Evolutionary conservation across 495 filamentous ascomycete species (phyloP).

Genomic region (Staphylotrichum tortipilum): DNA sequence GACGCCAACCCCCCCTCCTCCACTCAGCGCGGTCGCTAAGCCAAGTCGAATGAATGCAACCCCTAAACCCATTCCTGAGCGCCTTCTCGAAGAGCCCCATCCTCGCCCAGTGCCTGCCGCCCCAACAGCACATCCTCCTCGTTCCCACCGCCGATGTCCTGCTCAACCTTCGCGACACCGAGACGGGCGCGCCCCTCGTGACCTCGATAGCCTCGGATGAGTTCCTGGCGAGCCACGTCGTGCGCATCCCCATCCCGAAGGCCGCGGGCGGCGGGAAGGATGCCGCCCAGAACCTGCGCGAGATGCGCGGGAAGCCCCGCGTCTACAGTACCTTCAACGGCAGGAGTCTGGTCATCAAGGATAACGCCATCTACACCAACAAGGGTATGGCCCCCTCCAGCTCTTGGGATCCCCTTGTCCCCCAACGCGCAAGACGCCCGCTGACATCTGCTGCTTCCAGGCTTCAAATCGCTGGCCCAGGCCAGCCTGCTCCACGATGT

Average conservation of each 20-base stretch:
- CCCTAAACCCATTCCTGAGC: slow-evolving; percentile 95
- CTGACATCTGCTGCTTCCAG: slow-evolving; percentile 36
- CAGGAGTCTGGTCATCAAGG: slow-evolving; percentile 88
- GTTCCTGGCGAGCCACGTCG: slow-evolving; percentile 92
- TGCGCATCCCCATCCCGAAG: slow-evolving; percentile 64
- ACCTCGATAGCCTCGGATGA: slow-evolving; percentile 85
- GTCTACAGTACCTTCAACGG: slow-evolving; percentile 90
- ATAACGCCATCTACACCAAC: slow-evolving; percentile 87
- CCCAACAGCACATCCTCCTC: slow-evolving; percentile 88
- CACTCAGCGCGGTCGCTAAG: slow-evolving; percentile 16
- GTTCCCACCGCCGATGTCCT: slow-evolving; percentile 89
- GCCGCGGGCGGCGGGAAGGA: slow-evolving; percentile 57
- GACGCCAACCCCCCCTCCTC: no score
- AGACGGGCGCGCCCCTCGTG: slow-evolving; percentile 65
- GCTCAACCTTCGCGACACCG: slow-evolving; percentile 79
- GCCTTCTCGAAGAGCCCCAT: slow-evolving; percentile 96
- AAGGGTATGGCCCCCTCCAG: slow-evolving; percentile 59
- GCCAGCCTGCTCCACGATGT: slow-evolving; percentile 79
- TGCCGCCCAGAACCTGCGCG: slow-evolving; percentile 61
- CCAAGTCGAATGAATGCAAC: slow-evolving; percentile 73
- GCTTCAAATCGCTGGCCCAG: slow-evolving; percentile 86
- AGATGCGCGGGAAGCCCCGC: slow-evolving; percentile 86
- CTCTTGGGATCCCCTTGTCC: background rate
- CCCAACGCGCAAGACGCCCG: background rate
- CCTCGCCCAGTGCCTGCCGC: slow-evolving; percentile 83